Base-by-base conservation (phyloP, 75 land plant genomes). In the Ceratopteris richardii region DNA sequence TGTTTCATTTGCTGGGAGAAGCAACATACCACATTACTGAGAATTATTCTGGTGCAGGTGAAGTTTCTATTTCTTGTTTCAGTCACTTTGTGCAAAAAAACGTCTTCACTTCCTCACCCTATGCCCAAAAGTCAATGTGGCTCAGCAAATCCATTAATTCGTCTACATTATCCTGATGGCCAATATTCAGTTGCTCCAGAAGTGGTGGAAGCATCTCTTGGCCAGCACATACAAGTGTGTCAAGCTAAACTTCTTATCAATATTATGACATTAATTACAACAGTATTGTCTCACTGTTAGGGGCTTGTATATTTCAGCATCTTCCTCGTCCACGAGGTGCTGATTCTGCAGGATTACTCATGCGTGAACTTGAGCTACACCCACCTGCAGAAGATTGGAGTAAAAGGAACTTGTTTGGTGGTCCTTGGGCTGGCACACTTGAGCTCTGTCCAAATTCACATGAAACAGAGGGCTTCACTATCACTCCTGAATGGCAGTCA, bases 331-430 rank as follows among this genome's bases (percentile, higher is more conserved):
- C 98, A 17, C 77, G 96, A 69, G 98, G 96, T 61, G 98, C 98
- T 47, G 98, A 94, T 74, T 91, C 96, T 67, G 98, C 98, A 57
- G 98, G 98, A 7, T 72, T 94, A 36, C 73, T 94, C 27, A 86
- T 94, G 40, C 85, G 96, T 63, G 98, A 94, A 64, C 67, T 90
- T 51, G 98, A 94, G 63, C 83, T 94, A 53, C 98, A 94, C 44
- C 96, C 98, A 29, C 98, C 98, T n/a, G 85, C 98, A 71, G 98
- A 94, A 80, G 98, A 94, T 47, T 90, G 96, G 96, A 95, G 84
- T 61, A 74, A 85, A 43, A 66, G 96, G 26, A 86, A 80, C 57
- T 76, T 83, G 75, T 83, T 80, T 66, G 96, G 96, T 48, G 98
- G 98, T 17, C 98, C 91, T 11, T 90, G 96, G 87, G 81, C 96